Percentiles rank a stretch among this genome's conserved stretches.
phyloP scores from a whole-genome alignment of 2,329 filamentous ascomycete species.

The Penicillium sp. region DNA sequence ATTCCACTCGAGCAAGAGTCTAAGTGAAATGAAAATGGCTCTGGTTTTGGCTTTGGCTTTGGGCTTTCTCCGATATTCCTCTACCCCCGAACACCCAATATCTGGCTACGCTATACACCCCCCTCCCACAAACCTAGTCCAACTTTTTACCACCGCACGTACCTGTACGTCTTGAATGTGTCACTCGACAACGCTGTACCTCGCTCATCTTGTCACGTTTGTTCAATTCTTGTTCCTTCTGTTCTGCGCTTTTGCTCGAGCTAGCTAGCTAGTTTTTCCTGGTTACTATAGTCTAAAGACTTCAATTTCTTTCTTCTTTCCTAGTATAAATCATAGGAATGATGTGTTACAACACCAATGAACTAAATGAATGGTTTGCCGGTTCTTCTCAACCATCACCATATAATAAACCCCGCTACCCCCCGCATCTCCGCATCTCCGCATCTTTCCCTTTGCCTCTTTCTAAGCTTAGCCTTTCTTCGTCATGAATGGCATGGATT shows the following conservation, averaged over 20 bases:
- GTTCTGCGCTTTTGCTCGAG: background rate
- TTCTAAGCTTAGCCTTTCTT: background rate
- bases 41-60: background rate
- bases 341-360: background rate
- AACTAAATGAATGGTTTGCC: background rate
- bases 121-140: background rate
- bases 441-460: background rate
- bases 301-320: background rate
- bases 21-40: background rate
- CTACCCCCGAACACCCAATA: background rate
- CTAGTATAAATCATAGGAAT: background rate
- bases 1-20: background rate
- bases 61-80: background rate
- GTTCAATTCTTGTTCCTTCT: slow-evolving; percentile 1
- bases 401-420: background rate
- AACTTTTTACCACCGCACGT: background rate
- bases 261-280: slow-evolving; percentile 13
- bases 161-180: slow-evolving; percentile 6
- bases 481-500: background rate
- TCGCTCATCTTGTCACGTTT: slow-evolving; percentile 1
- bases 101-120: background rate
- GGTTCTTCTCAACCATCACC: background rate
- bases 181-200: slow-evolving; percentile 4
- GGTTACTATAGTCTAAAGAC: slow-evolving; percentile 9
- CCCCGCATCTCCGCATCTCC: background rate